Conservation (phyloP, 2,329 filamentous ascomycete genomes). For the Coleophoma eucalyptorum region DNA sequence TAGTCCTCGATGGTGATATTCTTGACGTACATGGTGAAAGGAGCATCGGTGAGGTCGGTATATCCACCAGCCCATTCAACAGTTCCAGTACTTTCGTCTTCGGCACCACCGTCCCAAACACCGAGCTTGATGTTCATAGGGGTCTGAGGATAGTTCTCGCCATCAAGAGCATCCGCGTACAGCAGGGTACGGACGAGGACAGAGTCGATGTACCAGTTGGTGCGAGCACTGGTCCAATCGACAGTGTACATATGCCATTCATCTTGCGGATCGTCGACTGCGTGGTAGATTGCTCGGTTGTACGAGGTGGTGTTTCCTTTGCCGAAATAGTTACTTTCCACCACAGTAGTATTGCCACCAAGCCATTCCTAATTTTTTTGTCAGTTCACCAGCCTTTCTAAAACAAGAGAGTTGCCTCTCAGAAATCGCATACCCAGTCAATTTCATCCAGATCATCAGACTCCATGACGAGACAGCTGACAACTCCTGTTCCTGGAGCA, state of each 20-base stretch:
- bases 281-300: slow-evolving; percentile 63
- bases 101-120: slow-evolving; percentile 61
- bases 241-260: slow-evolving; percentile 69
- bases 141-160: slow-evolving; percentile 68
- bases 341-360: slow-evolving; percentile 59
- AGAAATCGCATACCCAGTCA: slow-evolving; percentile 51
- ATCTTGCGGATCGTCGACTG: slow-evolving; percentile 51
- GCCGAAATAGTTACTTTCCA: slow-evolving; percentile 73
- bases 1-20: slow-evolving; percentile 54
- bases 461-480: slow-evolving; percentile 79
- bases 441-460: slow-evolving; percentile 85
- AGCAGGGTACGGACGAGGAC: slow-evolving; percentile 59
- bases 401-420: no score
- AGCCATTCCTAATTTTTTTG: slow-evolving; percentile 53
- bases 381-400: neutral
- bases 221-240: slow-evolving; percentile 63
- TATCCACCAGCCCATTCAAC: slow-evolving; percentile 67
- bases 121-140: slow-evolving; percentile 70
- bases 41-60: slow-evolving; percentile 61
- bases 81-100: slow-evolving; percentile 49
- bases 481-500: slow-evolving; percentile 68
- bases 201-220: slow-evolving; percentile 70
- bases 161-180: slow-evolving; percentile 56
- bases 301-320: slow-evolving; percentile 68
- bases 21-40: slow-evolving; percentile 73